Conservation (phyloP, 129 eudicot species). For the Chrysanthemum lavandulifolium region DNA sequence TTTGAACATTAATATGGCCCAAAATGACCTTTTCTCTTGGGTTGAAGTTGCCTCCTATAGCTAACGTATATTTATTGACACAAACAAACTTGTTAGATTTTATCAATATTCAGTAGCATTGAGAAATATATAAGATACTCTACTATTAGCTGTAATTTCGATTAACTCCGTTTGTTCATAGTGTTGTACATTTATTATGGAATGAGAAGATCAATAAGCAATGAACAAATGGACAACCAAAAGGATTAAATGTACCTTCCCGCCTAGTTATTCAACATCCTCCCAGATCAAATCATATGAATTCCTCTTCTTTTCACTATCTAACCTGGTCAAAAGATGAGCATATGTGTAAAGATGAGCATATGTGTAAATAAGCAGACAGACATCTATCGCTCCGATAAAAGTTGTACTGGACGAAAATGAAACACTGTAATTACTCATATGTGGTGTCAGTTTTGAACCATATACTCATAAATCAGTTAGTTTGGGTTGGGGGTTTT, state of each 20-base stretch:
- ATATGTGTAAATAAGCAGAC: constrained; percentile 4
- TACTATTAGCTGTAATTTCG: no score
- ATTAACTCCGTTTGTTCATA: no score
- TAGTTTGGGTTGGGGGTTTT: no score
- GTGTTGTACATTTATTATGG: neutral
- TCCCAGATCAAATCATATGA: constrained; percentile 82
- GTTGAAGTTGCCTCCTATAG: neutral
- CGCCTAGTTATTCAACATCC: constrained; percentile 61
- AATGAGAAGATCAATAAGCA: neutral
- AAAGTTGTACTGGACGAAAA: neutral
- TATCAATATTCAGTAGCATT: no score
- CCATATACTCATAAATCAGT: no score
- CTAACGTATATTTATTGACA: neutral
- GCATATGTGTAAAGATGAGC: constrained; percentile 11
- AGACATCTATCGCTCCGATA: neutral
- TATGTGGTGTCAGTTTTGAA: no score
- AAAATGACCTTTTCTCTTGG: neutral
- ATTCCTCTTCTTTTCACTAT: constrained; percentile 32
- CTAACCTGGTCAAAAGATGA: constrained; percentile 74
- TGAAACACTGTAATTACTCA: no score
- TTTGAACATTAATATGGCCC: no score
- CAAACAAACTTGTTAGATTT: no score
- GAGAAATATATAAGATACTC: no score
- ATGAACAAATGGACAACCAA: neutral
- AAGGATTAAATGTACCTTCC: constrained; percentile 44